phyloP scores from a whole-genome alignment of 768 basidiomycete species.

The Rhizopogon roseolus region DNA sequence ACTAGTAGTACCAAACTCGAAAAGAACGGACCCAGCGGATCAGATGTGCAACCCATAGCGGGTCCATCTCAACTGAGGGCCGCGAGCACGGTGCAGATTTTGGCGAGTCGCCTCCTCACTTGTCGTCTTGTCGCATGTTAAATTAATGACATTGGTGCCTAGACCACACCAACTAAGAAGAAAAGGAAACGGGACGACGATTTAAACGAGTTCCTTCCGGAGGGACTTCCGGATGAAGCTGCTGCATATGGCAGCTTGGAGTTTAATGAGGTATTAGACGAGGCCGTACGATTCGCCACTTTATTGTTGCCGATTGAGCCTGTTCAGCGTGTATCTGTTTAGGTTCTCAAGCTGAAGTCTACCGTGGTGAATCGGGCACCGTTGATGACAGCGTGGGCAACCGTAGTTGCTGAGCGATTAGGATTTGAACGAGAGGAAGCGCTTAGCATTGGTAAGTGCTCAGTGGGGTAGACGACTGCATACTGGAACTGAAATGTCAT shows the following conservation, averaged over 20 bases:
- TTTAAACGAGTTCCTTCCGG: slow-evolving; percentile 56
- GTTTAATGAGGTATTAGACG: slow-evolving; percentile 70
- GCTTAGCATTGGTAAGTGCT: slow-evolving; percentile 74
- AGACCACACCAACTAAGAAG: slow-evolving; percentile 47
- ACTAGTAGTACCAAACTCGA: background rate
- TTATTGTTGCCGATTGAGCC: background rate
- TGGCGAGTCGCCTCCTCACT: slow-evolving; percentile 19
- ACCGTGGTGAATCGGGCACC: slow-evolving; percentile 87
- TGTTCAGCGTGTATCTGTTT: slow-evolving; percentile 1
- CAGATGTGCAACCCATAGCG: background rate
- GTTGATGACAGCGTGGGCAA: slow-evolving; percentile 92
- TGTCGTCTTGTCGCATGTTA: background rate
- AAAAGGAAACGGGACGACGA: slow-evolving; percentile 40
- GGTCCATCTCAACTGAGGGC: slow-evolving; percentile 9
- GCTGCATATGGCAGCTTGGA: slow-evolving; percentile 51
- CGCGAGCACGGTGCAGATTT: slow-evolving; percentile 20
- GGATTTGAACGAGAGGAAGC: slow-evolving; percentile 89
- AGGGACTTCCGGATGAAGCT: slow-evolving; percentile 44
- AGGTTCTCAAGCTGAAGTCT: slow-evolving; percentile 59
- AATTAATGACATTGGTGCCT: background rate
- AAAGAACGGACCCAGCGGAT: background rate
- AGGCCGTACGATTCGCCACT: slow-evolving; percentile 27
- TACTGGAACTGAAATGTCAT: background rate
- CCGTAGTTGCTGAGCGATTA: slow-evolving; percentile 76
- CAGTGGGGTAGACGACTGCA: background rate